These are phyloP conservation scores for Gossypium arboreum DNA, from an alignment of 345 rosid species.

Conservation along the genomic window DNA sequence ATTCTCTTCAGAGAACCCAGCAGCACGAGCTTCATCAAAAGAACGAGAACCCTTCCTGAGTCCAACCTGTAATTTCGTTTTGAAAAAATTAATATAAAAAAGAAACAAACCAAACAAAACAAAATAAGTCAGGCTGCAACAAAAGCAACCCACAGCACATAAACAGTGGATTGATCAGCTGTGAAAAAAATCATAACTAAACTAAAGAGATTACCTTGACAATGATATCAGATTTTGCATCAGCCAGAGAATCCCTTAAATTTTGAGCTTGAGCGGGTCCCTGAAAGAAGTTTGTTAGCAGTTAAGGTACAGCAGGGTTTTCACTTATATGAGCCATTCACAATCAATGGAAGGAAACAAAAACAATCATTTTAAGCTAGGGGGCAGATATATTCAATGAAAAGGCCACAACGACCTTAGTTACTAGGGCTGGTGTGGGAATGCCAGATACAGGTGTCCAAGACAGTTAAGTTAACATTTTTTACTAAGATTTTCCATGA, in stretches of 20 bases:
- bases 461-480: no score
- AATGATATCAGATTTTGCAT: neutral
- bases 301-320: no score
- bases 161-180: neutral
- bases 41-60: slow-evolving; percentile 86
- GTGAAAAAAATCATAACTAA: neutral
- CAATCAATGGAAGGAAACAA: no score
- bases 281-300: slow-evolving; percentile 25
- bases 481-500: no score
- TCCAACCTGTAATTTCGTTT: slow-evolving; percentile 55
- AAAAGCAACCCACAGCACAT: neutral
- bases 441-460: no score
- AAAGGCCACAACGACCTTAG: neutral
- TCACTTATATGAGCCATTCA: no score
- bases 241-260: neutral
- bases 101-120: neutral
- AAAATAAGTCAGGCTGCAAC: neutral
- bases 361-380: no score
- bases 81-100: neutral
- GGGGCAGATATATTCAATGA: neutral
- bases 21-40: slow-evolving; percentile 85
- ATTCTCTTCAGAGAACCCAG: slow-evolving; percentile 77
- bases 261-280: slow-evolving; percentile 25
- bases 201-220: neutral
- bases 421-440: no score